Evolutionary conservation across 805 yeast genomes (phyloP).

Genomic region (Monosporozyma servazzii): DNA sequence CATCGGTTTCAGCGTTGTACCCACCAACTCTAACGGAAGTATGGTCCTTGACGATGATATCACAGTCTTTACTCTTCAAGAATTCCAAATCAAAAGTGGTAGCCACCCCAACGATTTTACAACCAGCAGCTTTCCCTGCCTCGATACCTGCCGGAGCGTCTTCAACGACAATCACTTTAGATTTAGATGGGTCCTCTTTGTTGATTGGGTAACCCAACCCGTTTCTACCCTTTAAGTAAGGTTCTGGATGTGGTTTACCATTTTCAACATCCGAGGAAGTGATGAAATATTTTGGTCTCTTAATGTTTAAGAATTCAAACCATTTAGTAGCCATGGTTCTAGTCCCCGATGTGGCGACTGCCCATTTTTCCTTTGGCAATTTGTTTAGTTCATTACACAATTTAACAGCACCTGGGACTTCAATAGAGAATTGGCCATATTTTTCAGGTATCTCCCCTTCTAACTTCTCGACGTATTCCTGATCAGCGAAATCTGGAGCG

Average conservation of each 20-base stretch:
- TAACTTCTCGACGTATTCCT: constrained; percentile 51
- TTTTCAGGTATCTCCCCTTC: constrained; percentile 64
- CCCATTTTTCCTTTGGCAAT: constrained; percentile 58
- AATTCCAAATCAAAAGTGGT: constrained; percentile 64
- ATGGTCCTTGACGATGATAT: constrained; percentile 69
- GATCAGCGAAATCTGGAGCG: constrained; percentile 66
- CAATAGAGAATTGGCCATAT: constrained; percentile 62
- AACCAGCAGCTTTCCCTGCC: constrained; percentile 80
- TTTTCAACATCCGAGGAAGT: constrained; percentile 70
- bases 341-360: constrained; percentile 82
- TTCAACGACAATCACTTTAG: constrained; percentile 61
- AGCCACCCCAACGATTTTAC: constrained; percentile 73
- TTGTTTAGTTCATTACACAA: constrained; percentile 47
- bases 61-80: constrained; percentile 70
- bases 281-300: constrained; percentile 65
- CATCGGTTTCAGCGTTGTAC: constrained; percentile 37
- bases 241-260: constrained; percentile 86
- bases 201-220: constrained; percentile 32
- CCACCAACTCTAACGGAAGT: constrained; percentile 48
- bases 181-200: constrained; percentile 29
- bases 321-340: constrained; percentile 68
- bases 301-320: constrained; percentile 55
- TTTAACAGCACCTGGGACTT: constrained; percentile 68
- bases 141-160: constrained; percentile 84
- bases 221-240: constrained; percentile 52